Evolutionary conservation across 2,329 filamentous ascomycete species (phyloP).

Genomic region (Aureobasidium sp.): DNA sequence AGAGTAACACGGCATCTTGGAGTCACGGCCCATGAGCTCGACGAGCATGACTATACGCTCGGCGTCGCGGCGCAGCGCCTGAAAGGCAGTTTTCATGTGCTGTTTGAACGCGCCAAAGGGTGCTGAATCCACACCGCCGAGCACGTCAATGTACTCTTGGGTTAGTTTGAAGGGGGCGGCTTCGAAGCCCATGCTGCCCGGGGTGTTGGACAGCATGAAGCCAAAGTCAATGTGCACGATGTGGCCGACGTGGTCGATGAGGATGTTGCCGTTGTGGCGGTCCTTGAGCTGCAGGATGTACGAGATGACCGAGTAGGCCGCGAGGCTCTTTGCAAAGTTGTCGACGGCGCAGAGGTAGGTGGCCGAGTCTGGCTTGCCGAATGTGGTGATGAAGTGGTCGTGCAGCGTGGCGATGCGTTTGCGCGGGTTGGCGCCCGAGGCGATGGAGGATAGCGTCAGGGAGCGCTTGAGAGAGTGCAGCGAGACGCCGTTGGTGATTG

Average conservation of each 20-base stretch:
- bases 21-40: conserved; percentile 75
- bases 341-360: conserved; percentile 65
- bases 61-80: conserved; percentile 69
- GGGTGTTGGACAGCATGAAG: conserved; percentile 83
- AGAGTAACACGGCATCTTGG: conserved; percentile 77
- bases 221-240: conserved; percentile 87
- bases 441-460: conserved; percentile 67
- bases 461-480: conserved; percentile 78
- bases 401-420: conserved; percentile 72
- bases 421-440: conserved; percentile 64
- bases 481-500: conserved; percentile 83
- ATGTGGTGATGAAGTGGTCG: conserved; percentile 74
- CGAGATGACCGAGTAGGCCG: conserved; percentile 78
- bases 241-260: conserved; percentile 79
- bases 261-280: conserved; percentile 77
- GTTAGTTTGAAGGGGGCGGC: conserved; percentile 82
- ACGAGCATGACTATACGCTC: conserved; percentile 77
- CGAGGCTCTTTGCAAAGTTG: conserved; percentile 73
- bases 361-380: conserved; percentile 63
- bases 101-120: conserved; percentile 71
- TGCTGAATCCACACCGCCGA: conserved; percentile 63
- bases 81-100: conserved; percentile 76
- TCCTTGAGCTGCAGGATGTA: conserved; percentile 82
- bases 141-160: conserved; percentile 76
- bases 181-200: conserved; percentile 77